phyloP scores from a whole-genome alignment of 2,329 filamentous ascomycete species.

The Alternaria gaisen region DNA sequence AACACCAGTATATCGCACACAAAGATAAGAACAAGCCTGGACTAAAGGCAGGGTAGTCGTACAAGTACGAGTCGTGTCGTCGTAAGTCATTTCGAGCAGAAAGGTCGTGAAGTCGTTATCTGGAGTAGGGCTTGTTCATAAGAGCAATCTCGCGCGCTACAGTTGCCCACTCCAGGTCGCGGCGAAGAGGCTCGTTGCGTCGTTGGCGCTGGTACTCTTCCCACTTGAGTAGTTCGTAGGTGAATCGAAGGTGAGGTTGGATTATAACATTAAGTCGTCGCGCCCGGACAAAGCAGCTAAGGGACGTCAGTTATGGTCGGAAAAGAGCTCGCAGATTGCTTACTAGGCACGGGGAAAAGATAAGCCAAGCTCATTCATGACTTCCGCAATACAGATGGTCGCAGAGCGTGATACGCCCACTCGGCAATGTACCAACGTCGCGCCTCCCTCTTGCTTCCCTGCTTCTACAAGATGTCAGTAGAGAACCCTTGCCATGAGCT shows the following conservation, averaged over 20 bases:
- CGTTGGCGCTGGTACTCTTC: conserved; percentile 77
- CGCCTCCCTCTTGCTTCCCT: conserved; percentile 77
- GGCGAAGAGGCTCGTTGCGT: conserved; percentile 64
- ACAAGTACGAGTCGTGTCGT: conserved; percentile 31
- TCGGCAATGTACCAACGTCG: conserved; percentile 93
- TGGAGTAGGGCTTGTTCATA: conserved; percentile 93
- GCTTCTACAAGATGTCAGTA: conserved; percentile 66
- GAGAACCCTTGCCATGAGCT: background rate
- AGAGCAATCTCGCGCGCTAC: conserved; percentile 89
- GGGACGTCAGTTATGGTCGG: conserved; percentile 16
- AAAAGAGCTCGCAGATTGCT: conserved; percentile 38
- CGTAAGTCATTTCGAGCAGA: conserved; percentile 29
- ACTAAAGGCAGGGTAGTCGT: conserved; percentile 27
- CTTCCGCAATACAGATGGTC: conserved; percentile 98
- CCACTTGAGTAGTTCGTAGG: conserved; percentile 93
- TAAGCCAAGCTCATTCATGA: conserved; percentile 82
- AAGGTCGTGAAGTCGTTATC: conserved; percentile 55
- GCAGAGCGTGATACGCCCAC: conserved; percentile 95
- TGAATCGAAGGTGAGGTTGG: conserved; percentile 93
- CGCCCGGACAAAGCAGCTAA: conserved; percentile 87
- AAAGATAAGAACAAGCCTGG: conserved; percentile 9
- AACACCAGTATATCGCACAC: conserved; percentile 18
- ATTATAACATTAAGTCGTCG: conserved; percentile 96
- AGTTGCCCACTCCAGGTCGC: conserved; percentile 91
- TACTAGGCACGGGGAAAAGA: conserved; percentile 91